phyloP scores from a whole-genome alignment of 495 filamentous ascomycete genomes.

The Lophium mytilinum region DNA sequence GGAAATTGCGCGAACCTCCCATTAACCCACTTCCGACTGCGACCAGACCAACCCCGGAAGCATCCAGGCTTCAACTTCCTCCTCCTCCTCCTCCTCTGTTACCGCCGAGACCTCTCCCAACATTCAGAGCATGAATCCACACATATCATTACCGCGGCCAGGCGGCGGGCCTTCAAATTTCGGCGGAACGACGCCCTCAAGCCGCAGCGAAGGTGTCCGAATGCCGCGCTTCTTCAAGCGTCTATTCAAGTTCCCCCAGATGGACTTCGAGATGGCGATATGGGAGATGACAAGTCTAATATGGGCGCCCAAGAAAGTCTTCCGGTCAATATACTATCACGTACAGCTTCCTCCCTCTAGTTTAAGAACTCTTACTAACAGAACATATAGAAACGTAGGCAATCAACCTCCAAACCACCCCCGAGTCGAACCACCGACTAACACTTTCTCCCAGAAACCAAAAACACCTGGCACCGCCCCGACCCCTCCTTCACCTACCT shows the following conservation, averaged over 20 bases:
- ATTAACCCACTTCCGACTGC: too few relatives aligned
- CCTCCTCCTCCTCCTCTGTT: background rate
- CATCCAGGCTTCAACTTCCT: too few relatives aligned
- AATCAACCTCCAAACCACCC: background rate
- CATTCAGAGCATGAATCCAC: constrained; percentile 46
- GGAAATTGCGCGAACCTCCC: too few relatives aligned
- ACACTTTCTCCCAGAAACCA: constrained; percentile 48
- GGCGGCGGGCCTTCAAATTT: constrained; percentile 48
- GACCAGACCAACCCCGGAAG: too few relatives aligned
- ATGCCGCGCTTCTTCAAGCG: constrained; percentile 43
- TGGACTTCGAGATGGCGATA: constrained; percentile 55
- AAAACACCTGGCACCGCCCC: constrained; percentile 69
- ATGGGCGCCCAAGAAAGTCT: constrained; percentile 70
- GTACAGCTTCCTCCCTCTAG: constrained; percentile 35
- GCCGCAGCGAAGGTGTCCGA: constrained; percentile 44
- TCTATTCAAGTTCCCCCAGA: constrained; percentile 41
- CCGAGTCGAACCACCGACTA: constrained; percentile 10
- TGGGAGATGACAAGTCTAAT: constrained; percentile 73
- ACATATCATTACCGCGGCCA: constrained; percentile 55
- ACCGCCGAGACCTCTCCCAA: background rate
- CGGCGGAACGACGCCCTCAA: constrained; percentile 42
- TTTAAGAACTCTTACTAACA: background rate
- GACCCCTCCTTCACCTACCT: constrained; percentile 74
- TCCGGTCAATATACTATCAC: constrained; percentile 69
- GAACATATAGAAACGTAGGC: constrained; percentile 52